Evolutionary conservation across 2,329 filamentous ascomycete species (phyloP).

Genomic region (Leptographium flavum): DNA sequence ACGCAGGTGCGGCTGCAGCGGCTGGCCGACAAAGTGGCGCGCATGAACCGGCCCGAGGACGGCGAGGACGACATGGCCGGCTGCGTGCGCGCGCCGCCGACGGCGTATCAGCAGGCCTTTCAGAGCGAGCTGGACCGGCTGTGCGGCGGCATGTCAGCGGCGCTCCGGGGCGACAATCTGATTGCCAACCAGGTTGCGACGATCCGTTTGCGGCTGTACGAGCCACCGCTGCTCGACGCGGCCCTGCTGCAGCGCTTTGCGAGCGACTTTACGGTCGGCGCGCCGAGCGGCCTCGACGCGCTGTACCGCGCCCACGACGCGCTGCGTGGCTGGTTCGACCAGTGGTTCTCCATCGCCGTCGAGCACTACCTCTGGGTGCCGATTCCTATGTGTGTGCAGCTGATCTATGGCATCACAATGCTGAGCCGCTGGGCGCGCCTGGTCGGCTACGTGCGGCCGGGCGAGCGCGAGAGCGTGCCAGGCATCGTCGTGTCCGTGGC

Average conservation of each 20-base stretch:
- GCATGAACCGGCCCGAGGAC: conserved; percentile 22
- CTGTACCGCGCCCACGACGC: conserved; percentile 34
- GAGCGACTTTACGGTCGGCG: conserved; percentile 18
- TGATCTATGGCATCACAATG: conserved; percentile 36
- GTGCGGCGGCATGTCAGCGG: conserved; percentile 19
- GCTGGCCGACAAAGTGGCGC: conserved; percentile 34
- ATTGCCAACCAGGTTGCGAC: conserved; percentile 26
- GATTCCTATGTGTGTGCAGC: conserved; percentile 27
- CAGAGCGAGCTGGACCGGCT: conserved; percentile 30
- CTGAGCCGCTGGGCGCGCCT: conserved; percentile 36
- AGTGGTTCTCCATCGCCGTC: conserved; percentile 29
- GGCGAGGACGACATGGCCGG: conserved; percentile 18
- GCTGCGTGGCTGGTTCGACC: conserved; percentile 33
- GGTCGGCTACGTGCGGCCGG: conserved; percentile 14
- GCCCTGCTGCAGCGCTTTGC: conserved; percentile 28
- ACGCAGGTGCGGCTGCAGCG: conserved; percentile 34
- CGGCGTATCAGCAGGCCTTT: conserved; percentile 31
- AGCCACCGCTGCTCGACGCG: conserved; percentile 27
- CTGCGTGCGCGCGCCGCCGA: conserved; percentile 24
- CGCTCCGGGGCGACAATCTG: conserved; percentile 22
- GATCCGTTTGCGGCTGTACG: conserved; percentile 29
- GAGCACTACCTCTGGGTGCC: conserved; percentile 30
- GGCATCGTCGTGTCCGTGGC: neutral
- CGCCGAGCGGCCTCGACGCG: conserved; percentile 29
- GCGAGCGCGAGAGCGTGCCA: neutral